Evolutionary conservation across 441 rosid genomes (phyloP).

Genomic region (Syzygium malaccense): DNA sequence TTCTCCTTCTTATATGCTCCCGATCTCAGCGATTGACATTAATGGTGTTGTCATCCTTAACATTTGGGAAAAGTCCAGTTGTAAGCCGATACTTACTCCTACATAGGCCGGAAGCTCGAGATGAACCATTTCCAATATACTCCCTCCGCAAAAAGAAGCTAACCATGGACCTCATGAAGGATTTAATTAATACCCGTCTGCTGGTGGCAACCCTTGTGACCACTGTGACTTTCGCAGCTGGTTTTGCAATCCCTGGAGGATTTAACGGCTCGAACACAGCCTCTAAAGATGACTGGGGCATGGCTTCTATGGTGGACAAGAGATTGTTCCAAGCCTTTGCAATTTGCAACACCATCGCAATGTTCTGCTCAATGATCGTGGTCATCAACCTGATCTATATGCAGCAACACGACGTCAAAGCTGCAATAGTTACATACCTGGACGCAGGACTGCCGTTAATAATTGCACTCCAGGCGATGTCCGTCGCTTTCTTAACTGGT

Average conservation of each 20-base stretch:
- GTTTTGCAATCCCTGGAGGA: neutral
- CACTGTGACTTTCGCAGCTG: neutral
- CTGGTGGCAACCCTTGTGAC: neutral
- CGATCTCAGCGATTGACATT: neutral
- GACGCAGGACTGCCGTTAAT: fast-evolving
- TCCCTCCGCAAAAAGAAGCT: neutral
- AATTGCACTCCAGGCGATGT: neutral
- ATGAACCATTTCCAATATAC: neutral
- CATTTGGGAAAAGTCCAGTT: neutral
- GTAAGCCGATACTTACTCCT: fast-evolving
- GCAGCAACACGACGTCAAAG: neutral
- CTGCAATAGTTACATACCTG: fast-evolving
- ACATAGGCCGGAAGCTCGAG: neutral
- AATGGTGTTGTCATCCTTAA: neutral
- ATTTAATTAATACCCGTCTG: neutral
- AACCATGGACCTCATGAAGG: neutral
- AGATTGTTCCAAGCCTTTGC: neutral
- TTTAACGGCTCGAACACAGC: neutral
- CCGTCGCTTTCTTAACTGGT: neutral
- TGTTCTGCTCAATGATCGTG: neutral
- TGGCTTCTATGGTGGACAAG: neutral
- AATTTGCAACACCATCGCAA: neutral
- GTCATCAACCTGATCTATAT: neutral
- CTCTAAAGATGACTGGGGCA: neutral
- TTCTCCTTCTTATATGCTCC: neutral